Evolutionary conservation across 441 rosid species (phyloP).

Genomic region (Dalechampia spathulata): DNA sequence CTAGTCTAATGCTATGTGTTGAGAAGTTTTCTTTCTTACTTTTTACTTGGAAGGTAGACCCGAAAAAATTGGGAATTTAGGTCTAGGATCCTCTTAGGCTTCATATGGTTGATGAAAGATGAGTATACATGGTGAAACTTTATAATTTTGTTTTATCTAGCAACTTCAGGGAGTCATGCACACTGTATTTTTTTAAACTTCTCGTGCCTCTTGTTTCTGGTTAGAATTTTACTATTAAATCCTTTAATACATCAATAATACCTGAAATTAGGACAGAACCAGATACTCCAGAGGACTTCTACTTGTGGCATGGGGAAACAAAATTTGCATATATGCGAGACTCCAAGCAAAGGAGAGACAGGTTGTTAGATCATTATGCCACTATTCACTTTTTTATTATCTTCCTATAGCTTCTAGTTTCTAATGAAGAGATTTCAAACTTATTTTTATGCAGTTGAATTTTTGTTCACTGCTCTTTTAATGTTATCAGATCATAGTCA

Average conservation of each 20-base stretch:
- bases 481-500: conserved; percentile 30
- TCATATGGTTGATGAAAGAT: background rate
- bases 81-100: background rate
- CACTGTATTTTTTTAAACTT: conserved; percentile 1
- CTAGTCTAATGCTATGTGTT: background rate
- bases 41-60: background rate
- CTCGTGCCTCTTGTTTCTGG: conserved; percentile 4
- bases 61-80: conserved; percentile 1
- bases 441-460: conserved; percentile 11
- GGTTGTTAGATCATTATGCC: conserved; percentile 21
- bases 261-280: conserved; percentile 40
- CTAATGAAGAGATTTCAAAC: conserved; percentile 13
- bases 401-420: conserved; percentile 7
- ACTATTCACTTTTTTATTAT: conserved; percentile 2
- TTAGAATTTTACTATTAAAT: conserved; percentile 1
- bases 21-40: background rate
- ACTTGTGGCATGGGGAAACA: conserved; percentile 19
- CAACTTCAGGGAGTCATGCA: conserved; percentile 6
- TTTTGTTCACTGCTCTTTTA: conserved; percentile 14
- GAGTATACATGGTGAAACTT: background rate
- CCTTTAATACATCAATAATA: conserved; percentile 5
- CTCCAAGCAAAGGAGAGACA: conserved; percentile 16
- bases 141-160: conserved; percentile 9
- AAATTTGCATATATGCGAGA: conserved; percentile 18
- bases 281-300: conserved; percentile 27